Conservation (phyloP, 2,329 filamentous ascomycete genomes). For the Alternaria arborescens region DNA sequence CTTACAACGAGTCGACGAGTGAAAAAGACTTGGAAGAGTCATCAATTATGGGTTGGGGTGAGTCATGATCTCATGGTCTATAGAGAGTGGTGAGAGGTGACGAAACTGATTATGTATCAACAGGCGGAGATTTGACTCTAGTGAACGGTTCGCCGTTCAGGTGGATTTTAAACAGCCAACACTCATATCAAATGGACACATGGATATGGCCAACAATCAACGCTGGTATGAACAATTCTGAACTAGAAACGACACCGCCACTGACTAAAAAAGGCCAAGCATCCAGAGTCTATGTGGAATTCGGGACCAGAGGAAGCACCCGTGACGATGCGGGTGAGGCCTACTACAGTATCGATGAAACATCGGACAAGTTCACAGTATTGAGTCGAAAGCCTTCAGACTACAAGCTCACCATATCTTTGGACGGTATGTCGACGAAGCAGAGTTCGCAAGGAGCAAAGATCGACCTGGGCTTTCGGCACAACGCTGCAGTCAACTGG, state of each 20-base stretch:
- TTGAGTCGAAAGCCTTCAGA: constrained; percentile 42
- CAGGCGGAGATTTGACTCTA: constrained; percentile 49
- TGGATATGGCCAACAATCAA: constrained; percentile 49
- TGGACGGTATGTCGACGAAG: constrained; percentile 41
- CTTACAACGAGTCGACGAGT: background rate
- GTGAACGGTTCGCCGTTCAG: constrained; percentile 54
- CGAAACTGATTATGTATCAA: background rate
- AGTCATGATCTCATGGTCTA: background rate
- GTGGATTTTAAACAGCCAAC: constrained; percentile 42
- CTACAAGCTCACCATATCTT: constrained; percentile 42
- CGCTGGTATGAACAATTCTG: constrained; percentile 26
- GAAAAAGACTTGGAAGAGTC: constrained; percentile 4
- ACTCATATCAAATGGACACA: constrained; percentile 51
- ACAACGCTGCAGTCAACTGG: constrained; percentile 49
- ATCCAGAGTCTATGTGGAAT: constrained; percentile 44
- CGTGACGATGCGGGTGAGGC: constrained; percentile 49
- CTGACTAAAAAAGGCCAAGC: constrained; percentile 31
- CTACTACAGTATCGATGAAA: constrained; percentile 44
- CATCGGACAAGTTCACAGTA: constrained; percentile 43
- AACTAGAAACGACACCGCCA: background rate
- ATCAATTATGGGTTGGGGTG: constrained; percentile 41
- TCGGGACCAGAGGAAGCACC: constrained; percentile 36
- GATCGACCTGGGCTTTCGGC: constrained; percentile 47
- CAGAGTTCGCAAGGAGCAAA: constrained; percentile 44
- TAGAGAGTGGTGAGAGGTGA: background rate